Percentiles rank a stretch among this genome's conserved stretches.
phyloP scores from a whole-genome alignment of 2,329 filamentous ascomycete species.

The Geosmithia morbida region DNA sequence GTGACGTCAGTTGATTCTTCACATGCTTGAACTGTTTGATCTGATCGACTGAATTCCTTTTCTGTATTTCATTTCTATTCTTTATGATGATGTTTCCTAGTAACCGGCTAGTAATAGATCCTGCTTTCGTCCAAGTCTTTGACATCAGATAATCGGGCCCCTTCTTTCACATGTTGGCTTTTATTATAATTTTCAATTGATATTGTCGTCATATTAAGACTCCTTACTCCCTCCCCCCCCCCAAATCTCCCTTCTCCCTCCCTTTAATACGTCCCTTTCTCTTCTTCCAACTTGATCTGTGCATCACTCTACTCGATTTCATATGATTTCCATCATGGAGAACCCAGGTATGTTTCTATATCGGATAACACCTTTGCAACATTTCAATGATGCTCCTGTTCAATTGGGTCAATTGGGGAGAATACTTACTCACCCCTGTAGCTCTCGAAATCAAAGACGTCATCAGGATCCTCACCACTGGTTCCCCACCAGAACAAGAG shows the following conservation, averaged over 20 bases:
- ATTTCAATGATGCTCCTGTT: not conserved
- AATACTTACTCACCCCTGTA: constrained; percentile 8
- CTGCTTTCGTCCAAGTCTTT: not conserved
- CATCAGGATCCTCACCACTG: constrained; percentile 54
- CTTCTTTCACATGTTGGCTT: not conserved
- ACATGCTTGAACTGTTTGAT: not conserved
- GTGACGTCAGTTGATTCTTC: not conserved
- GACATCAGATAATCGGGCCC: not conserved
- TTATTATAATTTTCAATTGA: no score
- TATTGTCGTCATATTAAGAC: not conserved
- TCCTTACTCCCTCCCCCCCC: not conserved
- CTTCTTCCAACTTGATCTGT: not conserved
- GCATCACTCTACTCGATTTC: not conserved
- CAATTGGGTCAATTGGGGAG: no score
- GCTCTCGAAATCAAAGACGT: constrained; percentile 48
- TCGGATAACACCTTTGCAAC: not conserved
- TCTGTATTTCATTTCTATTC: no score
- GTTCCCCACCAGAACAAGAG: constrained; percentile 49
- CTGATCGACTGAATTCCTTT: no score
- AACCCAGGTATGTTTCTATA: constrained; percentile 21
- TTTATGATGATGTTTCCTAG: no score
- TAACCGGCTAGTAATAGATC: not conserved
- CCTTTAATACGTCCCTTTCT: not conserved
- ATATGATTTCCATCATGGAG: constrained; percentile 17
- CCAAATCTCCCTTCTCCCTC: not conserved